Evolutionary conservation across 2,329 filamentous ascomycete species (phyloP).

Genomic region (Trichoderma sp.): DNA sequence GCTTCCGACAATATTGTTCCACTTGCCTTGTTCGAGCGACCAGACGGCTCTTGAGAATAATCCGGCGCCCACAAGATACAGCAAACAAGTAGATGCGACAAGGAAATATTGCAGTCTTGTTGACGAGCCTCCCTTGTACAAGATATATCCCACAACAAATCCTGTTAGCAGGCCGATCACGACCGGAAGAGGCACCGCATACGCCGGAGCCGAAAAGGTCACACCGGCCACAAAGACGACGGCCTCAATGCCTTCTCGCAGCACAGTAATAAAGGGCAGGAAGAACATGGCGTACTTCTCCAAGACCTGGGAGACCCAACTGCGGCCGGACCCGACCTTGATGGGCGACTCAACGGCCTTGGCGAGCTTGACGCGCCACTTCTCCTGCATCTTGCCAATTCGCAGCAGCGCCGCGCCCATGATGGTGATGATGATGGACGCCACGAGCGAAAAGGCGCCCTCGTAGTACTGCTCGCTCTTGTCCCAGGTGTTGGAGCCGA

Average conservation of each 20-base stretch:
- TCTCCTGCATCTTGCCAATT: conserved; percentile 79
- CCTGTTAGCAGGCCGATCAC: conserved; percentile 72
- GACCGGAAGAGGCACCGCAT: conserved; percentile 75
- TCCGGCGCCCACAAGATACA: conserved; percentile 82
- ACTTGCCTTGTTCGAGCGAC: conserved; percentile 70
- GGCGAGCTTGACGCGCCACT: conserved; percentile 83
- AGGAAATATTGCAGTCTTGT: conserved; percentile 69
- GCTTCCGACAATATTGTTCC: conserved; percentile 65
- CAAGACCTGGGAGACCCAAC: conserved; percentile 60
- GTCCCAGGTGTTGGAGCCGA: conserved; percentile 68
- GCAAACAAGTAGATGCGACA: conserved; percentile 76
- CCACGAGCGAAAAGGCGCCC: conserved; percentile 73
- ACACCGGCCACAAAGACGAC: conserved; percentile 87
- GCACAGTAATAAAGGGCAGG: conserved; percentile 83
- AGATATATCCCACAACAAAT: conserved; percentile 65
- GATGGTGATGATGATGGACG: conserved; percentile 76
- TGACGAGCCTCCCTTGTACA: conserved; percentile 64
- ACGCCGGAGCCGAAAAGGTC: conserved; percentile 72
- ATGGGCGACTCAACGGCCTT: conserved; percentile 62
- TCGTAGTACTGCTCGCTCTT: conserved; percentile 77
- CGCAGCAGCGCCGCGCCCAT: conserved; percentile 80
- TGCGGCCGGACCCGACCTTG: conserved; percentile 46
- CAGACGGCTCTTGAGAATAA: conserved; percentile 78
- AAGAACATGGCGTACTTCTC: conserved; percentile 87
- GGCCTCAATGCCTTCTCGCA: conserved; percentile 83